A percentile compares a stretch with the other conserved stretches of the same genome.
Conservation (phyloP, 1,284 basidiomycete genomes). For the Ceratobasidium sp. region DNA sequence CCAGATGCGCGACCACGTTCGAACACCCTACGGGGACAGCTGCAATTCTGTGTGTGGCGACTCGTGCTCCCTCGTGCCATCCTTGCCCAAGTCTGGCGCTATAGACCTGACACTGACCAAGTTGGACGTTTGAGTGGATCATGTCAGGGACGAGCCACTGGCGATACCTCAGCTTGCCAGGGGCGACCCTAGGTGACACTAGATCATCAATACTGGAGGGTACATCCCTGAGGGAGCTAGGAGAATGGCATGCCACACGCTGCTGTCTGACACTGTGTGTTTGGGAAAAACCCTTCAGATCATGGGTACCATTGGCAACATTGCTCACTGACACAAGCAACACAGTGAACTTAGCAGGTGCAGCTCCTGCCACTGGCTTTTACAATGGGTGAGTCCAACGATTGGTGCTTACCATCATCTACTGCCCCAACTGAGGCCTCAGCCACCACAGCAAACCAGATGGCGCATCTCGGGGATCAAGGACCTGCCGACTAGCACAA, state of each 20-base stretch:
- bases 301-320: constrained; percentile 2
- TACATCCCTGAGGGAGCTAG: neutral
- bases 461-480: neutral
- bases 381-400: neutral
- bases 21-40: neutral
- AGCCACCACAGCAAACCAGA: neutral
- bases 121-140: constrained; percentile 4
- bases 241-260: neutral
- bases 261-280: constrained; percentile 30
- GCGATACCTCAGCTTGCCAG: neutral
- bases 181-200: neutral
- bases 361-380: neutral
- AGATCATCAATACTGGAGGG: neutral
- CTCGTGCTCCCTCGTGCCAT: neutral
- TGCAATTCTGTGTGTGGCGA: neutral
- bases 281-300: constrained; percentile 19
- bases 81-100: neutral
- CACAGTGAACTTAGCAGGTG: neutral
- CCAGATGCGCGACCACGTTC: neutral
- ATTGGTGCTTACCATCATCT: too few relatives aligned
- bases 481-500: neutral
- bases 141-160: neutral
- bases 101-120: neutral
- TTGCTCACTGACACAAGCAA: constrained; percentile 8
- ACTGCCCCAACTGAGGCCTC: too few relatives aligned